phyloP scores from a whole-genome alignment of 352 stramenopile species.

The Globisporangium lucens region DNA sequence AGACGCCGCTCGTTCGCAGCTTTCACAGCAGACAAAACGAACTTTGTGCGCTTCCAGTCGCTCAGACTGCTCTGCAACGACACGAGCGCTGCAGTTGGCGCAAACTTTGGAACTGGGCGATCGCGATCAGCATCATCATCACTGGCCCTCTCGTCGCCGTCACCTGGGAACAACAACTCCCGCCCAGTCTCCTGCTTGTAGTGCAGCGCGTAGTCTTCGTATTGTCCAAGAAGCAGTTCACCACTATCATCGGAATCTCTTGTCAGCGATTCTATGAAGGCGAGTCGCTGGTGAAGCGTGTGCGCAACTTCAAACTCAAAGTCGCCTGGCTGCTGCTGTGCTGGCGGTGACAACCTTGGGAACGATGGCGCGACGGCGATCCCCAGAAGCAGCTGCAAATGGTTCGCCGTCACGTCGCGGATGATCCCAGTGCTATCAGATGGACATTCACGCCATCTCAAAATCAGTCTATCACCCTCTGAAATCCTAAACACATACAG shows the following conservation, averaged over 20 bases:
- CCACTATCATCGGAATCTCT: background rate
- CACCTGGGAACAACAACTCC: background rate
- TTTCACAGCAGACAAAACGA: constrained; percentile 46
- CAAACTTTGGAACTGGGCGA: constrained; percentile 8
- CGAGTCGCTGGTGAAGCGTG: background rate
- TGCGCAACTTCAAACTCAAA: background rate
- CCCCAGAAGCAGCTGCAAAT: constrained; percentile 63
- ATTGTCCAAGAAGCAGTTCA: constrained; percentile 26
- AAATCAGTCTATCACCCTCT: background rate
- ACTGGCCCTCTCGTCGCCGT: background rate
- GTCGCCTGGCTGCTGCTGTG: background rate
- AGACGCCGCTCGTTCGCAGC: constrained; percentile 23
- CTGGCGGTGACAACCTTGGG: background rate
- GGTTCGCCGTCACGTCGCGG: constrained; percentile 81
- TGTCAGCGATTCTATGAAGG: constrained; percentile 23
- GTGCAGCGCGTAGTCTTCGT: constrained; percentile 33
- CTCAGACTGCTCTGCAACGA: constrained; percentile 21
- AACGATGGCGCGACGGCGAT: constrained; percentile 35
- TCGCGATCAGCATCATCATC: background rate
- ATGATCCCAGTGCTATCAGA: constrained; percentile 57
- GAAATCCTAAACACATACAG: too few relatives aligned
- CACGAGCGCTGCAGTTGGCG: constrained; percentile 36
- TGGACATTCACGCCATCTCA: background rate
- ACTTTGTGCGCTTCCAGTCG: constrained; percentile 33
- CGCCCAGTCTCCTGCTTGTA: constrained; percentile 23